Conservation (phyloP, 2,329 filamentous ascomycete genomes). For the Talaromyces sp. region DNA sequence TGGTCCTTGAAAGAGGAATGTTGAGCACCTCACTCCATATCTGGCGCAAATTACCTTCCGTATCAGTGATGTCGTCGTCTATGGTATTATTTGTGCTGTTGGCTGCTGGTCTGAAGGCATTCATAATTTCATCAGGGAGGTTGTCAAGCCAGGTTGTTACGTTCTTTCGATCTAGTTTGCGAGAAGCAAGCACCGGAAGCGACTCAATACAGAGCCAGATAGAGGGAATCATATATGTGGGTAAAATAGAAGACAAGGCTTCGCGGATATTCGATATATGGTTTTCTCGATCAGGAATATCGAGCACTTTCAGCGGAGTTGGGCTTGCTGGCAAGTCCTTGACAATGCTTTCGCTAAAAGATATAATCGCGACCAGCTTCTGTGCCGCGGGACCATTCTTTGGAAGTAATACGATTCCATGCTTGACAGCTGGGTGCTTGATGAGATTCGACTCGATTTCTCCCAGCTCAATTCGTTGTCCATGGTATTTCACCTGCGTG, state of each 20-base stretch:
- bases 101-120: slow-evolving; percentile 38
- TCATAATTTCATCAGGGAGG: slow-evolving; percentile 27
- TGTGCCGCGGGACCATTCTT: slow-evolving; percentile 26
- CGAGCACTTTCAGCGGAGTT: slow-evolving; percentile 2
- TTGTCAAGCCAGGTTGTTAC: slow-evolving; percentile 12
- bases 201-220: slow-evolving; percentile 16
- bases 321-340: background rate
- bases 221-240: slow-evolving; percentile 16
- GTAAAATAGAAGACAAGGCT: background rate
- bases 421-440: slow-evolving; percentile 29
- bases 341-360: background rate
- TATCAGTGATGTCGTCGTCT: slow-evolving; percentile 23
- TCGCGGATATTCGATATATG: slow-evolving; percentile 3
- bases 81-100: background rate
- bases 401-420: slow-evolving; percentile 36
- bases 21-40: slow-evolving; percentile 42
- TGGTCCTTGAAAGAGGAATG: slow-evolving; percentile 32
- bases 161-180: slow-evolving; percentile 15
- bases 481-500: slow-evolving; percentile 41
- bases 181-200: slow-evolving; percentile 14
- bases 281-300: slow-evolving; percentile 18
- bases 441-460: slow-evolving; percentile 38
- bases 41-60: slow-evolving; percentile 30
- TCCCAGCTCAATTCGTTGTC: slow-evolving; percentile 42
- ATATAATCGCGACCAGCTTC: slow-evolving; percentile 16